A percentile compares a stretch with the other conserved stretches of the same genome.
phyloP scores from a whole-genome alignment of 192 early-diverging fungal genomes.

The Pilaira anomala region DNA sequence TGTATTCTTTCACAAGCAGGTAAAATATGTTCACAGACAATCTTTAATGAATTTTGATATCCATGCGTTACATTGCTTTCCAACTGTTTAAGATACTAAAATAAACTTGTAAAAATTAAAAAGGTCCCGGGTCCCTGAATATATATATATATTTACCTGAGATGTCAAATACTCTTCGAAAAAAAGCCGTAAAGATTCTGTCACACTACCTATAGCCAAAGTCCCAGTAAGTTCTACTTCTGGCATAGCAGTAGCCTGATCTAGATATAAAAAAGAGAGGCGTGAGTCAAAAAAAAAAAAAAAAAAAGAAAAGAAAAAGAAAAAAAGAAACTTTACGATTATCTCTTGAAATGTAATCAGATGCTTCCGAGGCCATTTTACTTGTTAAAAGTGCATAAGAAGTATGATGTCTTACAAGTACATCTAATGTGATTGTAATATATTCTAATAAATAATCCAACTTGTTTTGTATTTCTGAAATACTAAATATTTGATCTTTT shows the following conservation, averaged over 20 bases:
- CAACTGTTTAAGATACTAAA: conserved; percentile 1
- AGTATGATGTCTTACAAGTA: not conserved
- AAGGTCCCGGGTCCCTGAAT: not conserved
- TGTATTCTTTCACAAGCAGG: conserved; percentile 10
- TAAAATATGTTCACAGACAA: not conserved
- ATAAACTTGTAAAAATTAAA: no score
- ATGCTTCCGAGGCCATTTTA: not conserved
- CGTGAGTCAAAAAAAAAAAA: not conserved
- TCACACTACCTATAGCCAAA: not conserved
- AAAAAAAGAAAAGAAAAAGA: not conserved
- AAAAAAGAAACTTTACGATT: not conserved
- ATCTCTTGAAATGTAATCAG: not conserved
- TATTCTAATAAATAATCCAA: conserved; percentile 10
- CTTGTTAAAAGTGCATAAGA: not conserved
- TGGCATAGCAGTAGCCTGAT: not conserved
- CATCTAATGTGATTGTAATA: not conserved
- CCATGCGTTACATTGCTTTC: conserved; percentile 2
- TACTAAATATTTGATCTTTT: conserved; percentile 6
- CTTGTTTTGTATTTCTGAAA: conserved; percentile 13
- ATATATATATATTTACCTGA: not conserved
- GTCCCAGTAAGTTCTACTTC: conserved; percentile 1
- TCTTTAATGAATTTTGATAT: not conserved
- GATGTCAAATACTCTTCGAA: conserved; percentile 8
- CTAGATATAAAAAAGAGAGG: no score
- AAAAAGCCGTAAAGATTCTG: not conserved